Evolutionary conservation across 495 filamentous ascomycete genomes (phyloP).

Genomic region (Penicillium daleae): DNA sequence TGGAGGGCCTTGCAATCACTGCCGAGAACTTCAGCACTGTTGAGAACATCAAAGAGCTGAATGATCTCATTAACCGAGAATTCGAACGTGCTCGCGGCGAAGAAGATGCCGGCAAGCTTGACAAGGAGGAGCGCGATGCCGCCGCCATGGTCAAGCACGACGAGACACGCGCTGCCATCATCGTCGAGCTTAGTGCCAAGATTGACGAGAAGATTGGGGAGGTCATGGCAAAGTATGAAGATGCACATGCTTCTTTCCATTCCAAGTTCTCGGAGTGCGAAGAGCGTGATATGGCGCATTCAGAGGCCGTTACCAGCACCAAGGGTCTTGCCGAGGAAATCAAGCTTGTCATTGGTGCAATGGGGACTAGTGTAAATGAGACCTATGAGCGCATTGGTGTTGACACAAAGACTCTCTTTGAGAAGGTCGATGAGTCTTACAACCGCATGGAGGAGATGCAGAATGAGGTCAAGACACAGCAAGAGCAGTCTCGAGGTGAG

Average conservation of each 20-base stretch:
- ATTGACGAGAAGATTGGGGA: conserved; percentile 79
- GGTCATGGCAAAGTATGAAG: conserved; percentile 80
- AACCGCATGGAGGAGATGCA: conserved; percentile 78
- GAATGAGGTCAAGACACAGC: conserved; percentile 70
- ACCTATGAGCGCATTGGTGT: conserved; percentile 80
- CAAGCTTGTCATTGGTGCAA: conserved; percentile 77
- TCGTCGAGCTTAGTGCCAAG: conserved; percentile 62
- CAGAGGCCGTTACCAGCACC: conserved; percentile 69
- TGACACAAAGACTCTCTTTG: conserved; percentile 82
- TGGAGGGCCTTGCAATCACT: conserved; percentile 64
- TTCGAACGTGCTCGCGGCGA: conserved; percentile 77
- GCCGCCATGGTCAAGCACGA: conserved; percentile 70
- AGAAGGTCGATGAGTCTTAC: conserved; percentile 74
- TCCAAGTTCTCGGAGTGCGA: conserved; percentile 70
- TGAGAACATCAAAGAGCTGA: conserved; percentile 75
- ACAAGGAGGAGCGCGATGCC: conserved; percentile 77
- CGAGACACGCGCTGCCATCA: conserved; percentile 58
- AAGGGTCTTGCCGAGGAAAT: conserved; percentile 85
- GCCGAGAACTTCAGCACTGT: conserved; percentile 61
- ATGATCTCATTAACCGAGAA: conserved; percentile 76
- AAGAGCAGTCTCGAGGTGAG: conserved; percentile 76
- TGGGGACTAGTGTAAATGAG: conserved; percentile 81
- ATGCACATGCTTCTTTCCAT: conserved; percentile 70
- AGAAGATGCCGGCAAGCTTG: conserved; percentile 69
- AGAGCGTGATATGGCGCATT: conserved; percentile 65